Evolutionary conservation across 2,329 filamentous ascomycete genomes (phyloP).

Genomic region (Metarhizium humberi): DNA sequence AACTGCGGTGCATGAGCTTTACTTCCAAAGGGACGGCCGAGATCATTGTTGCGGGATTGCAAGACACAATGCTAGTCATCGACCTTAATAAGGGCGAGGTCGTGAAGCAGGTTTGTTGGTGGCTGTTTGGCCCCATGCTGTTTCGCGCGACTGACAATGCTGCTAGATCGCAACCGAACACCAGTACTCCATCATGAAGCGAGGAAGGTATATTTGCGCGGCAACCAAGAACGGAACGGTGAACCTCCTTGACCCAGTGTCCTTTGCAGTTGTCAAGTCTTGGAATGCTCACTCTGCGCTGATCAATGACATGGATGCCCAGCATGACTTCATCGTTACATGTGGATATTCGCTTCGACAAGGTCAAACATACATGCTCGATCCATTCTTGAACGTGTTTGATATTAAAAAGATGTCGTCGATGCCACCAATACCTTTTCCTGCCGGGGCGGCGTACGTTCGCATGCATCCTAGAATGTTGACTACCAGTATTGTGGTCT

Average conservation of each 20-base stretch:
- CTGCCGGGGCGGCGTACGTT: slow-evolving; percentile 86
- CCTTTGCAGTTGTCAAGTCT: slow-evolving; percentile 68
- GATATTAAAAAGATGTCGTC: slow-evolving; percentile 86
- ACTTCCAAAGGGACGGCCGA: slow-evolving; percentile 76
- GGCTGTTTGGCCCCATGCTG: background rate
- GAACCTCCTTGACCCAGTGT: slow-evolving; percentile 74
- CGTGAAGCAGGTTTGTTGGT: slow-evolving; percentile 46
- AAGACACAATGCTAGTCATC: slow-evolving; percentile 74
- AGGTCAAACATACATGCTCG: slow-evolving; percentile 63
- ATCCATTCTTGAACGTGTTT: slow-evolving; percentile 91
- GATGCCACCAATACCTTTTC: slow-evolving; percentile 84
- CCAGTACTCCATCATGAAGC: slow-evolving; percentile 87
- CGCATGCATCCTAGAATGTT: slow-evolving; percentile 94
- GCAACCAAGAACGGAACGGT: slow-evolving; percentile 76
- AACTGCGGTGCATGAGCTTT: slow-evolving; percentile 91
- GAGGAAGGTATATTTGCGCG: slow-evolving; percentile 82
- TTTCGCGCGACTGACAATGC: slow-evolving; percentile 18
- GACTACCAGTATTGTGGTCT: slow-evolving; percentile 89
- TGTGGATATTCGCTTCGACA: slow-evolving; percentile 87
- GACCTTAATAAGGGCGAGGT: slow-evolving; percentile 63
- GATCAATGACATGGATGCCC: slow-evolving; percentile 95
- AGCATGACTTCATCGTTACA: slow-evolving; percentile 89
- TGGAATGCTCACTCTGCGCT: slow-evolving; percentile 86
- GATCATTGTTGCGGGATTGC: slow-evolving; percentile 78
- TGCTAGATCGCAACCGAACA: slow-evolving; percentile 43